Evolutionary conservation across 441 rosid genomes (phyloP).

Genomic region (Populus hybrid): DNA sequence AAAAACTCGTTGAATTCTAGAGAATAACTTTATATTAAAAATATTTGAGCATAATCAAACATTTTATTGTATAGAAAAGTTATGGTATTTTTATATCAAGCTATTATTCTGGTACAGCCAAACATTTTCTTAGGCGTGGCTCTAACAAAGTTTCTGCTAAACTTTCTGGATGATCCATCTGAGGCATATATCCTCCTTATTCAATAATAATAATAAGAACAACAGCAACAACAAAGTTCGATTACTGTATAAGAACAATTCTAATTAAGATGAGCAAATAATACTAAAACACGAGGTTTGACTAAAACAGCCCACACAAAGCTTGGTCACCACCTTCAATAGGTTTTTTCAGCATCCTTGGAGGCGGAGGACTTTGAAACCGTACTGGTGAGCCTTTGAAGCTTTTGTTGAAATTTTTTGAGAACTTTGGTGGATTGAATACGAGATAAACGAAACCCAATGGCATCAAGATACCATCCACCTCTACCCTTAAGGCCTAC

Average conservation of each 20-base stretch:
- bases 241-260: not conserved
- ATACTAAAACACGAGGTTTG: not conserved
- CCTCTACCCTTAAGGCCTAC: constrained; percentile 69
- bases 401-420: constrained; percentile 37
- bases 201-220: no score
- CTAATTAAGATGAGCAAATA: not conserved
- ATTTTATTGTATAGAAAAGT: no score
- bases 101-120: no score
- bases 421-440: constrained; percentile 44
- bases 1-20: no score
- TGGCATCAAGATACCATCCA: constrained; percentile 70
- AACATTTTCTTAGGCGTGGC: no score
- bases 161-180: no score
- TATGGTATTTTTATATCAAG: no score
- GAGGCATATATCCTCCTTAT: no score
- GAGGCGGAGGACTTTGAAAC: constrained; percentile 11
- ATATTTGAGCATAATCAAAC: no score
- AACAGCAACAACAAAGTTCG: not conserved
- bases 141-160: no score
- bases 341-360: constrained; percentile 2
- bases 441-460: constrained; percentile 53
- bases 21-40: no score
- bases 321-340: not conserved
- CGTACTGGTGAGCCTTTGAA: constrained; percentile 46
- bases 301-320: not conserved